Evolutionary conservation across 305 asterid genomes (phyloP).

Genomic region (Solanum hybrid): DNA sequence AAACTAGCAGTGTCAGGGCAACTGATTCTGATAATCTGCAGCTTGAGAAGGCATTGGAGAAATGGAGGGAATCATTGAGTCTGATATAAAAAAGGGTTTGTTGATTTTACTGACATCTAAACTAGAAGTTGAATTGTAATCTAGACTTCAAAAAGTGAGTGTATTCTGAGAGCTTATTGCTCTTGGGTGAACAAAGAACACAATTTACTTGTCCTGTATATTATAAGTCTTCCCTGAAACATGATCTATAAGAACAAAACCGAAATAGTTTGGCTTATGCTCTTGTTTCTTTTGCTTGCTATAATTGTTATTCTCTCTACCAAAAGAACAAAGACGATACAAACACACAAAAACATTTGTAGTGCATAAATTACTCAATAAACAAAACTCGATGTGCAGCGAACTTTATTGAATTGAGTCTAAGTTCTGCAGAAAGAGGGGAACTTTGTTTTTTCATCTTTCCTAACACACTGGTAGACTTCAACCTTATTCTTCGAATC

Average conservation of each 20-base stretch:
- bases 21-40: background rate
- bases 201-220: background rate
- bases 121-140: background rate
- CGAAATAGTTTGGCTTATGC: background rate
- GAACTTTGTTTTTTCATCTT: background rate
- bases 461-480: background rate
- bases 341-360: background rate
- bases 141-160: background rate
- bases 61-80: background rate
- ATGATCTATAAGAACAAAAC: background rate
- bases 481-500: background rate
- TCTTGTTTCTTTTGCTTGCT: background rate
- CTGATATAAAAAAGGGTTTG: background rate
- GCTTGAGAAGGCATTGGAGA: background rate
- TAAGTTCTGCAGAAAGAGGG: background rate
- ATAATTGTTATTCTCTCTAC: background rate
- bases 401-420: background rate
- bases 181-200: background rate
- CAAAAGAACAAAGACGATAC: background rate
- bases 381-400: background rate
- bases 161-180: background rate
- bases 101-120: background rate
- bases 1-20: background rate
- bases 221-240: background rate
- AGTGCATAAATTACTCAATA: background rate